Evolutionary conservation across 2,329 filamentous ascomycete species (phyloP), one percentile per base, ranked within the genome.

Genomic region (Colletotrichum eleusines): DNA sequence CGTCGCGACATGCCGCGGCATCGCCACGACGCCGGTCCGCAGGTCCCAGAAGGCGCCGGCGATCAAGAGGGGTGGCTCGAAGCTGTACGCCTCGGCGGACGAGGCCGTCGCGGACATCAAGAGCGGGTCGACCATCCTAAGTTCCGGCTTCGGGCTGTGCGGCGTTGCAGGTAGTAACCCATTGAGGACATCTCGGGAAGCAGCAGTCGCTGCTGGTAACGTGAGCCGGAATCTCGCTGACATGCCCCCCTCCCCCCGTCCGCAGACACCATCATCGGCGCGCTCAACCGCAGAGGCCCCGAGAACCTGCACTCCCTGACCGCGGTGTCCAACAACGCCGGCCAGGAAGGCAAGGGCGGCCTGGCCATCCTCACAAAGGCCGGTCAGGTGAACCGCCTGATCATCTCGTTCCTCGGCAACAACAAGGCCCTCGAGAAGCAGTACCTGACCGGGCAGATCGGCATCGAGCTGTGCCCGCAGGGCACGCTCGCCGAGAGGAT

Each of bases 261-360:
- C 2, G 1, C 78, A 86, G 91, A 94, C 77, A 94, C 92, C 0
- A 82, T 94, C 8, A 94, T 94, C 75, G 84, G 88, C 50, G 90
- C 91, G 20, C 87, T 95, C 48, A 85, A 89, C 66, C 83, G 84
- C 23, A 82, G 89, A 76, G 89, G 89, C 7, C 82, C 84, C 6
- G 87, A 90, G 5, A 84, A 86, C 12, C 84, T 95, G 28, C 86
- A 92, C 60, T 86, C 89, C 1, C 84, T 95, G 38, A 94, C 92
- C 0, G 92, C 92, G 26, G 91, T 95, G 2, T 94, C 92, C 61
- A 95, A 95, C 78, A 95, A 95, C 77, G 92, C 92, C 9, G 93
- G 93, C 33, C 85, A 90, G 38, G 89, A 91, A 48, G 89, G 90
- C 35, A 88, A 86, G 62, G 88, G 90, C 5, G 93, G 93, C 1